These are phyloP conservation scores for Paramecium octaurelia DNA, from an alignment of 73 alveolate species.

Conservation along the genomic window DNA sequence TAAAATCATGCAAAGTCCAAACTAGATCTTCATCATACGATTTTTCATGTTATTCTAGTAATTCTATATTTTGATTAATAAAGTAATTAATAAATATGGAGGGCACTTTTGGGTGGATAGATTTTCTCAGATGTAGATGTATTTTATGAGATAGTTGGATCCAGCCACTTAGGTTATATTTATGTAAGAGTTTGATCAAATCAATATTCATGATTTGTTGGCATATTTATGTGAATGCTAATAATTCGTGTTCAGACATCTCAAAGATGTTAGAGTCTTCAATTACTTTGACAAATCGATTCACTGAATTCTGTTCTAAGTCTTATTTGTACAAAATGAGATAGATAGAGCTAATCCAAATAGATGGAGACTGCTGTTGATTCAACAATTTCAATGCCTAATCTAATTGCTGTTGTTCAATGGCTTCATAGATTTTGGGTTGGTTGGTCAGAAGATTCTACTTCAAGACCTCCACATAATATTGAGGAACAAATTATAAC, in stretches of 20 bases:
- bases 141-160: neutral
- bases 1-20: neutral
- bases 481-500: constrained; percentile 12
- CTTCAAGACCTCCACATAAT: neutral
- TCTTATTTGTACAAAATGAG: neutral
- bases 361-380: neutral
- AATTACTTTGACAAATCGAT: neutral
- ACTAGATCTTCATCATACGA: constrained; percentile 31
- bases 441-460: neutral
- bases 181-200: neutral
- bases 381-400: neutral
- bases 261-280: neutral
- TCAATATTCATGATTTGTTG: neutral
- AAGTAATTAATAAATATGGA: neutral
- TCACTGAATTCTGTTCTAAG: neutral
- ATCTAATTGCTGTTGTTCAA: neutral
- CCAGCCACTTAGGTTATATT: neutral
- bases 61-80: constrained; percentile 5
- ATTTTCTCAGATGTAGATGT: neutral
- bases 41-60: neutral
- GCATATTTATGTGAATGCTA: neutral
- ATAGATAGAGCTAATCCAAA: constrained; percentile 1
- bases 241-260: neutral
- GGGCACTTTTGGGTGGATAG: neutral
- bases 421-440: neutral